Evolutionary conservation across 2,329 filamentous ascomycete genomes (phyloP).

Genomic region (Immersiporthe knoxdaviesiana): DNA sequence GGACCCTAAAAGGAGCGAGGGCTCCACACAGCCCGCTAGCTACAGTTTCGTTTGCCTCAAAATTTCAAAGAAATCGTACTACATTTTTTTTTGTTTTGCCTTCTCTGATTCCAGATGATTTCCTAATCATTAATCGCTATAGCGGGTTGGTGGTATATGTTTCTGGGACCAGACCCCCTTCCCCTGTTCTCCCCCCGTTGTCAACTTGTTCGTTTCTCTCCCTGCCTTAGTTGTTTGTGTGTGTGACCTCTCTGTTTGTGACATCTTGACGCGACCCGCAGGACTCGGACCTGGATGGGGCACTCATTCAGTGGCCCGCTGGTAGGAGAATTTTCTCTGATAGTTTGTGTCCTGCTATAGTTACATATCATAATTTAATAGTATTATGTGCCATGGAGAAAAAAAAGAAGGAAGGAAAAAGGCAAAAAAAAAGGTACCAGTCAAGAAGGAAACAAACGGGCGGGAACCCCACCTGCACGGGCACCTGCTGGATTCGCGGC

Average conservation of each 20-base stretch:
- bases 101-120: neutral
- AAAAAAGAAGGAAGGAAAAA: neutral
- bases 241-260: neutral
- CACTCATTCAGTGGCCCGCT: neutral
- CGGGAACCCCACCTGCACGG: neutral
- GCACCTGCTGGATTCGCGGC: slow-evolving; percentile 1
- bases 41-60: neutral
- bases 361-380: neutral
- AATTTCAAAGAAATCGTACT: too few species aligned
- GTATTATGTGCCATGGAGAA: too few species aligned
- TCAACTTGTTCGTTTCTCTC: too few species aligned
- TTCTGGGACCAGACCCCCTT: neutral
- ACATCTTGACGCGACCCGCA: neutral
- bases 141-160: neutral
- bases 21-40: neutral
- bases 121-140: neutral
- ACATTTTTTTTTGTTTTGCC: neutral
- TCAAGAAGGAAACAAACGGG: neutral
- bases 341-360: neutral
- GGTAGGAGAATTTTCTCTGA: neutral
- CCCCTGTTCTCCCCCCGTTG: neutral
- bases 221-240: too few species aligned
- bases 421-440: neutral
- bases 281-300: neutral
- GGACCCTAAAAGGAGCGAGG: neutral